Base-by-base conservation (phyloP, 2,329 filamentous ascomycete genomes). In the Mycosphaerella sp. region DNA sequence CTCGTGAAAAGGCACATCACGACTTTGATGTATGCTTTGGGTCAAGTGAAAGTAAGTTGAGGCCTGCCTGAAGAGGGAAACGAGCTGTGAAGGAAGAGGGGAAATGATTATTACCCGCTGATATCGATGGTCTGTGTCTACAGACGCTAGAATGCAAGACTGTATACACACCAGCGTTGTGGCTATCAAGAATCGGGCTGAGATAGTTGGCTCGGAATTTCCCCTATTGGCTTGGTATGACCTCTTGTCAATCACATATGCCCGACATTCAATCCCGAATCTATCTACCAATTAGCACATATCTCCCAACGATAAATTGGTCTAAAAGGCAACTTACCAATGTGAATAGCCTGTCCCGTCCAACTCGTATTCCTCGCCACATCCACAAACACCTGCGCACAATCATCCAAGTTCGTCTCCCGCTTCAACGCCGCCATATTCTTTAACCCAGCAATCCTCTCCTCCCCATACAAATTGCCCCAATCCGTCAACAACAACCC, bases 401-500 rank as follows among this genome's bases (percentile, higher is more conserved):
- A 80, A 60, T 82, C 79, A 8, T 76, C 72, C 41, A 80, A 61
- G 57, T 74, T 74, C 26, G 76, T 78, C 69, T 74, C 76, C 61
- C 75, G 76, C 69, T 86, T 82, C 38, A 90, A 72, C 51, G 75
- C 77, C 1, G 83, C 80, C 43, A 70, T 75, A n/a, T 82, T 70
- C 54, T 76, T 78, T 59, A 80, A 72, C 1, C 59, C 69, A 51
- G 81, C 70, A 45, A 85, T 78, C 57, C 71, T 72, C 61, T 87
- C 84, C 2, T 76, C 69, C 0, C 77, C 72, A 67, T 63, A 69
- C 26, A 56, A 47, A 46, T 63, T 64, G 1, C 67, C 79, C 85
- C 85, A 88, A 66, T 87, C 84, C 1, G 84, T 87, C 64, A 85
- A 71, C 61, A 87, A 66, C 62, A 86, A 71, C 1, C 83, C 83